Base-by-base conservation (phyloP, 441 rosid species). In the Arabidopsis lyrata region DNA sequence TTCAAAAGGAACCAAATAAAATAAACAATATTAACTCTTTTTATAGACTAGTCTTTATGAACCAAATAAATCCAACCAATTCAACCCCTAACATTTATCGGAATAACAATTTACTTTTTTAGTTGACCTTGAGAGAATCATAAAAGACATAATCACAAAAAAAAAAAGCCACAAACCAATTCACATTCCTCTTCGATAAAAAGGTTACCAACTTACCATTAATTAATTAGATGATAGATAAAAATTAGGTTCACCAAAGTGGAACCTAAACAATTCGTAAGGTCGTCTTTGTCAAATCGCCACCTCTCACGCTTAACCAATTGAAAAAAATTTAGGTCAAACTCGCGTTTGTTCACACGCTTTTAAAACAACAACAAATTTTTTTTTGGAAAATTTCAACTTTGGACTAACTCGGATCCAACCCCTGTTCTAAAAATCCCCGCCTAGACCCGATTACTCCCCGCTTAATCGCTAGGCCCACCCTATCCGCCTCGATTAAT, bases 271-370 rank as follows among this genome's bases (percentile, higher is more conserved):
- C 9, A 29, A 14, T 56, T 45, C 44, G 11, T 29, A 58, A 74
- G 71, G 59, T 36, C 45, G 41, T 73, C 71, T 54, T 74, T 57
- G 35, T 36, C 31, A 48, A 45, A 24, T 60, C 34, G 14, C 59
- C 78, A 62, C 11, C 32, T 32, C 52, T 75, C 56, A 68, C 78
- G 63, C 69, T 15, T 47, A 75, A n/a, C 78, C 68, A 75, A 44
- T 60, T 41, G 53, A 42, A 20, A 75, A 68, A 75, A 68, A 50
- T 22, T 22, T 22, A 32, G 35, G 57, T 61, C 24, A 48, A 68
- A 55, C 61, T 56, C 65, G 64, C 56, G 68, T 66, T 48, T 42
- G 0, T 0, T 16, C 2, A 57, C 72, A 58, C 68, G 32, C 63
- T 50, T 45, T 29, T 6, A 7, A 45, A 5, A 31, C 0, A 27